These are phyloP conservation scores for Sordariomycetes sp. DNA, from an alignment of 2,329 filamentous ascomycete genomes.

Conservation along the genomic window DNA sequence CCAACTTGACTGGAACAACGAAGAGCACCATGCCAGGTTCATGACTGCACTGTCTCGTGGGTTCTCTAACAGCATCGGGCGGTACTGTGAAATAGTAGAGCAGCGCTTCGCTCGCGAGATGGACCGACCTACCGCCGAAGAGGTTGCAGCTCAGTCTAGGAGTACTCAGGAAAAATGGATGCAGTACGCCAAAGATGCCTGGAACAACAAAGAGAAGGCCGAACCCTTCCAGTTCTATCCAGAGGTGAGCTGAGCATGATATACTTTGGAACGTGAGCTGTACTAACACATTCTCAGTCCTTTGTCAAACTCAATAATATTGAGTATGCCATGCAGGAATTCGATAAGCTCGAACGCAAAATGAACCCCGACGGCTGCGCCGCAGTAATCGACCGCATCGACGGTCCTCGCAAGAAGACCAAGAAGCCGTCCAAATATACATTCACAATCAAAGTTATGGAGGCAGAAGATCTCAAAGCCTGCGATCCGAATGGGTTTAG, in stretches of 20 bases:
- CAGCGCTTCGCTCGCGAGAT: conserved; percentile 82
- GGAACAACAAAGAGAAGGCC: conserved; percentile 83
- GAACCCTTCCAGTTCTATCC: conserved; percentile 96
- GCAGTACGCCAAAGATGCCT: conserved; percentile 87
- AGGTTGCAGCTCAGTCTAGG: conserved; percentile 68
- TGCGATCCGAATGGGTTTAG: conserved; percentile 91
- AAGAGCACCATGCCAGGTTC: conserved; percentile 89
- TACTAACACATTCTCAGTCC: conserved; percentile 46
- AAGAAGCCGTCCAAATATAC: conserved; percentile 80
- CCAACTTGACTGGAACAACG: conserved; percentile 83
- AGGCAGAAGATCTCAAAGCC: conserved; percentile 95
- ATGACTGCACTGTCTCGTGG: conserved; percentile 89
- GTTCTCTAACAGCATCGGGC: conserved; percentile 71
- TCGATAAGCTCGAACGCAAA: conserved; percentile 80
- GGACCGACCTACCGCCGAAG: conserved; percentile 82
- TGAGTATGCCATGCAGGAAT: conserved; percentile 84
- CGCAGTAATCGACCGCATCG: conserved; percentile 64
- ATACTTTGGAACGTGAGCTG: background rate
- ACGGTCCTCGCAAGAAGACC: conserved; percentile 56
- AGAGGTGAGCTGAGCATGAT: conserved; percentile 51
- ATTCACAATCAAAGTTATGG: conserved; percentile 97
- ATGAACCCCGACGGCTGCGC: conserved; percentile 92
- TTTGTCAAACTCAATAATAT: conserved; percentile 98
- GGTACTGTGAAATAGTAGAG: conserved; percentile 88
- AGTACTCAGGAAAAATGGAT: conserved; percentile 89